A percentile compares a stretch with the other conserved stretches of the same genome.
Evolutionary conservation across 805 yeast genomes (phyloP).

Genomic region (Myxozyma lipomycoides): DNA sequence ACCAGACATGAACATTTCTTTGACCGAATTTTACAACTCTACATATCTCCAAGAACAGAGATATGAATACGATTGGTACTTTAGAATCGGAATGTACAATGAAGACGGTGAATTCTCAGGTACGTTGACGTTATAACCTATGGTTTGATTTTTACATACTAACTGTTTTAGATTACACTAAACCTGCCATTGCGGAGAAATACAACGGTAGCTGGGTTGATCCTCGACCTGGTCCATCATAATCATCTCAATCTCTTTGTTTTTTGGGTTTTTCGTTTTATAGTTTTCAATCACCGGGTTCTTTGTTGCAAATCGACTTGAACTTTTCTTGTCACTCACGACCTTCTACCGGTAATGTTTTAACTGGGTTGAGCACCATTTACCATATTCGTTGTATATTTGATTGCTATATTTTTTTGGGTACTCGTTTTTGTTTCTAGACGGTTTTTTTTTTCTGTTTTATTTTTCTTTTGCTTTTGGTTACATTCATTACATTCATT

Average conservation of each 20-base stretch:
- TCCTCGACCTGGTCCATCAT: constrained; percentile 26
- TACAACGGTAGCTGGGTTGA: constrained; percentile 29
- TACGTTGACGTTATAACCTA: constrained; percentile 5
- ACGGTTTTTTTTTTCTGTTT: not conserved
- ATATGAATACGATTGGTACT: constrained; percentile 26
- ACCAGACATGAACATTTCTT: constrained; percentile 43
- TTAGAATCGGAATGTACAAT: constrained; percentile 26
- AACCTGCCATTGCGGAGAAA: constrained; percentile 23
- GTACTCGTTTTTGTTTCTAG: not conserved
- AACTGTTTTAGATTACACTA: constrained; percentile 23
- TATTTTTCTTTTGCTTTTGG: not conserved
- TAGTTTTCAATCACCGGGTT: too few species aligned
- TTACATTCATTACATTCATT: not conserved
- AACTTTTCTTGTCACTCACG: not conserved
- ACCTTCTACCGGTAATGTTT: not conserved
- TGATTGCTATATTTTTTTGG: not conserved
- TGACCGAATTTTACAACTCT: constrained; percentile 33
- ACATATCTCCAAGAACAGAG: constrained; percentile 22
- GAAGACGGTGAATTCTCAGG: constrained; percentile 23
- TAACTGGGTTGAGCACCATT: not conserved
- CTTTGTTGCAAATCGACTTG: too few species aligned
- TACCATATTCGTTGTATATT: too few species aligned
- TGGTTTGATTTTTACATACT: not conserved
- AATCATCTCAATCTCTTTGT: not conserved
- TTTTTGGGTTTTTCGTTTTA: not conserved